These are phyloP conservation scores for Jamesozyma piceae DNA, from an alignment of 805 yeast species.

Conservation along the genomic window DNA sequence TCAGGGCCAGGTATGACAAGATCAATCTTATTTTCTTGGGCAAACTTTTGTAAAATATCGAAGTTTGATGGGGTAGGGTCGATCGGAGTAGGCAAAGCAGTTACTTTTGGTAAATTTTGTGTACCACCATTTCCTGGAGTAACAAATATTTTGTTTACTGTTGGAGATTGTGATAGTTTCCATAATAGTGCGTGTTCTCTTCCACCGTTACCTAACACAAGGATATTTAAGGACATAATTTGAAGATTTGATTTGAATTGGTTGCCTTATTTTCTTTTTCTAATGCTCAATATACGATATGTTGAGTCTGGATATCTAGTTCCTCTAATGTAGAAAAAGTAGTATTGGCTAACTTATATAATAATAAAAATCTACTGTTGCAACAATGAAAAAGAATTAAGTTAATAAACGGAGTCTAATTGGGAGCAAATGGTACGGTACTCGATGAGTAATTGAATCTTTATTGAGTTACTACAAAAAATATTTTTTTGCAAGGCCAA, in stretches of 20 bases:
- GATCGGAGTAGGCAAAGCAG: slow-evolving; percentile 50
- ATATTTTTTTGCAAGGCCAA: no score
- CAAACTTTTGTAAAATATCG: slow-evolving; percentile 60
- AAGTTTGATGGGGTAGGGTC: slow-evolving; percentile 62
- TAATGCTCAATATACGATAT: no score
- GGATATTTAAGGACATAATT: slow-evolving; percentile 43
- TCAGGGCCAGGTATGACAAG: slow-evolving; percentile 98
- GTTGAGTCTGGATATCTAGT: no score
- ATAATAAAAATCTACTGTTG: no score
- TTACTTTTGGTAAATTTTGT: slow-evolving; percentile 38
- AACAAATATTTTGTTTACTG: slow-evolving; percentile 66
- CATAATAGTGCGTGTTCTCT: slow-evolving; percentile 96
- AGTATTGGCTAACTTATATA: no score
- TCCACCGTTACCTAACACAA: slow-evolving; percentile 95
- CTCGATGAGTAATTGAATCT: no score
- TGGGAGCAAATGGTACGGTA: no score
- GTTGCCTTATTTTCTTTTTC: no score
- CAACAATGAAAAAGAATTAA: no score
- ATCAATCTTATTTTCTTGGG: slow-evolving; percentile 51
- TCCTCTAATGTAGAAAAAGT: no score
- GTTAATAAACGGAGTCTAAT: no score
- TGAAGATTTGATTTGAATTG: neutral
- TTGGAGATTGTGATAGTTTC: slow-evolving; percentile 73
- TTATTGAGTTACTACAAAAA: no score
- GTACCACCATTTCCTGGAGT: slow-evolving; percentile 99